Conservation (phyloP, 306 rosid species). For the Chamaecrista fasciculata region DNA sequence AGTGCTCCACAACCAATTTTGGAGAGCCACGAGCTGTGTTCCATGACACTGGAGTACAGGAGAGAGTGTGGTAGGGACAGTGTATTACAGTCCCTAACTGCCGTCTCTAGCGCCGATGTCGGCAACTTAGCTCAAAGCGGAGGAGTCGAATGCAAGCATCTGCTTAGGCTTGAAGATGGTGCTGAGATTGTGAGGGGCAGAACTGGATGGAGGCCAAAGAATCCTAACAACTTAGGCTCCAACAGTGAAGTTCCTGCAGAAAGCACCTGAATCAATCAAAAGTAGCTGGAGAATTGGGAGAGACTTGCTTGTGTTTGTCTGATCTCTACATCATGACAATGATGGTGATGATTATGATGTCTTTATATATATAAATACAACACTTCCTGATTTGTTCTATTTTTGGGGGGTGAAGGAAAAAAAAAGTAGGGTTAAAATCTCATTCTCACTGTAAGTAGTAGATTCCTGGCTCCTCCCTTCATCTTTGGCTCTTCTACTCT, state of each 20-base stretch:
- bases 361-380: slow-evolving; percentile 26
- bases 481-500: not conserved
- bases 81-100: slow-evolving; percentile 78
- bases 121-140: slow-evolving; percentile 55
- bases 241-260: slow-evolving; percentile 56
- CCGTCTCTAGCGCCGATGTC: slow-evolving; percentile 52
- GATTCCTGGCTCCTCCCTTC: slow-evolving; percentile 26
- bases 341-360: too few species aligned
- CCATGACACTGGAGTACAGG: slow-evolving; percentile 88
- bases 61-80: slow-evolving; percentile 99
- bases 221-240: slow-evolving; percentile 43
- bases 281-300: slow-evolving; percentile 36
- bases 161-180: slow-evolving; percentile 86
- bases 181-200: slow-evolving; percentile 89
- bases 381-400: slow-evolving; percentile 40
- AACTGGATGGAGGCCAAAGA: slow-evolving; percentile 91
- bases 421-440: slow-evolving; percentile 38
- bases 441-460: slow-evolving; percentile 74
- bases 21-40: slow-evolving; percentile 87
- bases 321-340: too few species aligned
- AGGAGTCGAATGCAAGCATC: slow-evolving; percentile 79
- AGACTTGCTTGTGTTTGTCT: slow-evolving; percentile 58
- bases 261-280: slow-evolving; percentile 49
- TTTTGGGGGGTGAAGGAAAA: slow-evolving; percentile 31
- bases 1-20: slow-evolving; percentile 88